Conservation (phyloP, 2,329 filamentous ascomycete species). For the Tolypocladium sp. region DNA sequence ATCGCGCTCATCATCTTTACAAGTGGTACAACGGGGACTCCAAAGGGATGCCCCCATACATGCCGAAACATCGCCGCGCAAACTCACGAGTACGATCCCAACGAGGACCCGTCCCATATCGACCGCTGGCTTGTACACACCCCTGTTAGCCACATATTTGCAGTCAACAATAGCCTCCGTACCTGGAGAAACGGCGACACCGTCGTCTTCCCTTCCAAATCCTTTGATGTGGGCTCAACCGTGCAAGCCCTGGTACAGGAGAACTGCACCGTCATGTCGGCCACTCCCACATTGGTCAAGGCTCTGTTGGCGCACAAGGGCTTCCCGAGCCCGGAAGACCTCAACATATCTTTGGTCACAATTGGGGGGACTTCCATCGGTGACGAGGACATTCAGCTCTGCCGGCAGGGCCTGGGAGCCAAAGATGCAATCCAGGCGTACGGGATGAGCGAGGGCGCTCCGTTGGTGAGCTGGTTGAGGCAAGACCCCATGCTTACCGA, state of each 20-base stretch:
- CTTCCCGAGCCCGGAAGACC: slow-evolving; percentile 14
- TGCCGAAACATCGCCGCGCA: slow-evolving; percentile 28
- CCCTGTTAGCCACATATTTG: slow-evolving; percentile 27
- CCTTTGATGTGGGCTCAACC: slow-evolving; percentile 23
- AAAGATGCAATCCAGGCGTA: slow-evolving; percentile 26
- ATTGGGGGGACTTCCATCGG: slow-evolving; percentile 23
- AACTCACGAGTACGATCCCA: slow-evolving; percentile 25
- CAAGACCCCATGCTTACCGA: slow-evolving; percentile 17
- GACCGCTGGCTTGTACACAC: slow-evolving; percentile 29
- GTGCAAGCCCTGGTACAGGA: slow-evolving; percentile 20
- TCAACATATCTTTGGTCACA: slow-evolving; percentile 22
- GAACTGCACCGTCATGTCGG: slow-evolving; percentile 27
- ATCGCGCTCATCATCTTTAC: slow-evolving; percentile 35
- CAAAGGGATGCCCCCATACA: slow-evolving; percentile 35
- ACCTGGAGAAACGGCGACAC: slow-evolving; percentile 25
- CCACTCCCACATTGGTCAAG: slow-evolving; percentile 27
- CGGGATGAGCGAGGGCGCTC: slow-evolving; percentile 36
- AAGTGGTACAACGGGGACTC: slow-evolving; percentile 37
- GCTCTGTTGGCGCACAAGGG: slow-evolving; percentile 19
- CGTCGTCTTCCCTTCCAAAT: slow-evolving; percentile 24
- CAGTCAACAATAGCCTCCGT: slow-evolving; percentile 27
- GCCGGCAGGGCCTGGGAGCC: slow-evolving; percentile 20
- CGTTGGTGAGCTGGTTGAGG: slow-evolving; percentile 28
- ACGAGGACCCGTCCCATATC: slow-evolving; percentile 12
- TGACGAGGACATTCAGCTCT: slow-evolving; percentile 21